Evolutionary conservation across 805 yeast genomes (phyloP), one percentile per base, ranked within the genome.

Genomic region (Sungouiozyma ichnusensis): DNA sequence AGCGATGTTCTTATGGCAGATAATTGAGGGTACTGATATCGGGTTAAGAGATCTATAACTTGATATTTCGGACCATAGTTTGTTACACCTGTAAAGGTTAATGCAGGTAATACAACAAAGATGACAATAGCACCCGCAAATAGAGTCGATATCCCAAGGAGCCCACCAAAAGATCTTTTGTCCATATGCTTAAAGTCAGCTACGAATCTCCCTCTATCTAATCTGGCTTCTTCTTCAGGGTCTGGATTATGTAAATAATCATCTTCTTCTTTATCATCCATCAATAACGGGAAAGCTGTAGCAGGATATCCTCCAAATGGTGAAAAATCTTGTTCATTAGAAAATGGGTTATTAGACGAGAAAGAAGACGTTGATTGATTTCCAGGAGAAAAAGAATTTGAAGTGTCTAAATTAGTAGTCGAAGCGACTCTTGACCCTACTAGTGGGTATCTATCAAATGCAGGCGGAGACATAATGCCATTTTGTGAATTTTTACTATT

Each of bases 291-390:
- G 66, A 90, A 90, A 2, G 87, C 79, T n/a, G 87, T 72, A 4
- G 95, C 94, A 0, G 98, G 97, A 62, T 85, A 90, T 11, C 97
- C 97, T 39, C 97, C 98, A 66, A 90, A 90, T 3, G 97, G 98
- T 38, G 84, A 77, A 50, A 79, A 79, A 55, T 82, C 92, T 18
- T 79, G 74, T 54, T 72, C 79, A 3, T 57, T 43, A 27, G 38
- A 34, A 17, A 37, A 54, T n/a, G 52, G 47, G 32, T 39, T 39
- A 20, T 54, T 55, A 5, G 62, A 55, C 3, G 59, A 50, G 14
- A 64, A 55, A 2, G 44, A 20, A 5, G 45, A 43, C 17, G 33
- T 37, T 13, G 39, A 40, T 18, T 29, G 35, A 20, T 34, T 36
- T 16, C 33, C 35, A 17, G 47, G 41, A 31, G 66, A 55, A 3